Percentiles rank a stretch among this genome's conserved stretches.
Evolutionary conservation across 768 basidiomycete species (phyloP).

Genomic region (Chalciporus sphaerocephalus): DNA sequence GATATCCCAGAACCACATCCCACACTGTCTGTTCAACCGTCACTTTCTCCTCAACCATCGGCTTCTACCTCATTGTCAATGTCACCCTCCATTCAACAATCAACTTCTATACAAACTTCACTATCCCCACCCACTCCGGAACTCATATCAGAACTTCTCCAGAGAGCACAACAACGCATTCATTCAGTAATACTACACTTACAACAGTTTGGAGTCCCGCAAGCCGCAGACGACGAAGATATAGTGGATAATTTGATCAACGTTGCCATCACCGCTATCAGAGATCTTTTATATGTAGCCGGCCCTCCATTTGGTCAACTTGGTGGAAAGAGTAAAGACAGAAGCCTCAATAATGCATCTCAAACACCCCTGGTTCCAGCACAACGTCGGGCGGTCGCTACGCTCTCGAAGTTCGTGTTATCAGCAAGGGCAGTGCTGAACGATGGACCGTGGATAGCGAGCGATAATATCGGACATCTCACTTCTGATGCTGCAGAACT

Average conservation of each 20-base stretch:
- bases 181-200: slow-evolving; percentile 58
- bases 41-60: background rate
- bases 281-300: slow-evolving; percentile 66
- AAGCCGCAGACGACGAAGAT: slow-evolving; percentile 49
- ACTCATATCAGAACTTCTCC: slow-evolving; percentile 55
- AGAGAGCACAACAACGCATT: slow-evolving; percentile 52
- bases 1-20: slow-evolving; percentile 4
- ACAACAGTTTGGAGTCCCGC: slow-evolving; percentile 42
- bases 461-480: slow-evolving; percentile 41
- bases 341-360: slow-evolving; percentile 34
- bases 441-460: slow-evolving; percentile 25
- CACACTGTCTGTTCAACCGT: background rate
- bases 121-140: slow-evolving; percentile 53
- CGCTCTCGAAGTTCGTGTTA: slow-evolving; percentile 81
- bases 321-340: slow-evolving; percentile 36
- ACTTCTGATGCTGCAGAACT: slow-evolving; percentile 70
- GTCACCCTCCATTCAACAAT: too few relatives aligned
- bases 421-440: slow-evolving; percentile 77
- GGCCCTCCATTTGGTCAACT: slow-evolving; percentile 55
- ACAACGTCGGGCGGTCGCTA: slow-evolving; percentile 80
- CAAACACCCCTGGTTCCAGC: slow-evolving; percentile 65
- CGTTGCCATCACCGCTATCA: slow-evolving; percentile 56
- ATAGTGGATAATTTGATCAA: slow-evolving; percentile 59
- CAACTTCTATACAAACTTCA: background rate
- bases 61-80: too few relatives aligned